Evolutionary conservation across 208 protist genomes (phyloP).

Genomic region (Wallacemonas sp.): DNA sequence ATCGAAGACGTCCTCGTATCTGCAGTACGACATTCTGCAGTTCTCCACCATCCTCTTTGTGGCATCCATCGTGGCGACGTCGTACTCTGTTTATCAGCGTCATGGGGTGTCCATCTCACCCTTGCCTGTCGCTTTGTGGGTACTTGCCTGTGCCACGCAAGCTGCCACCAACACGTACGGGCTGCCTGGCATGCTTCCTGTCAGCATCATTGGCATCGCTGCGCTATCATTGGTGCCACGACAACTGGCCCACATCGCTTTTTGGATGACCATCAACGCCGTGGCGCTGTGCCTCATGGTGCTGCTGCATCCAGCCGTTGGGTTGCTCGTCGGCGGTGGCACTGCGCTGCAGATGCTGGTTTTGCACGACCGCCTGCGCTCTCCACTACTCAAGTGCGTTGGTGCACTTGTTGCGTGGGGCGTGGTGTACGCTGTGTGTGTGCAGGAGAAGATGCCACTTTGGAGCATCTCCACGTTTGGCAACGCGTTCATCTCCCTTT

Average conservation of each 20-base stretch:
- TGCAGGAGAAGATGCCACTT: slow-evolving; percentile 26
- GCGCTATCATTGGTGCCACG: slow-evolving; percentile 9
- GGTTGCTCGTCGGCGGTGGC: slow-evolving; percentile 46
- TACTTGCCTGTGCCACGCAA: slow-evolving; percentile 19
- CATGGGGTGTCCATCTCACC: slow-evolving; percentile 43
- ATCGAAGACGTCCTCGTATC: slow-evolving; percentile 17
- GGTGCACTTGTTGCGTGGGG: slow-evolving; percentile 30
- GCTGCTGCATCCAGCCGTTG: slow-evolving; percentile 51
- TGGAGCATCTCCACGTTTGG: slow-evolving; percentile 35
- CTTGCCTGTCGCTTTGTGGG: slow-evolving; percentile 26
- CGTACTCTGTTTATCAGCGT: slow-evolving; percentile 62
- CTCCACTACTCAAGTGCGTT: slow-evolving; percentile 16
- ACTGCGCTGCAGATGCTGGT: slow-evolving; percentile 49
- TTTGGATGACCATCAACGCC: slow-evolving; percentile 58
- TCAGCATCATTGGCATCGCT: slow-evolving; percentile 10
- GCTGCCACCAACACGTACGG: not conserved
- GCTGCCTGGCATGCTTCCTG: not conserved
- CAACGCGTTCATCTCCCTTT: slow-evolving; percentile 50
- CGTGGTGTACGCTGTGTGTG: slow-evolving; percentile 34
- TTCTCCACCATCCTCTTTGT: slow-evolving; percentile 60
- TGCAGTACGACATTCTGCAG: slow-evolving; percentile 67
- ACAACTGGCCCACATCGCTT: slow-evolving; percentile 20
- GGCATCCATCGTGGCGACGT: slow-evolving; percentile 47
- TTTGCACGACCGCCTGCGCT: slow-evolving; percentile 34
- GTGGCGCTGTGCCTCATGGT: slow-evolving; percentile 56